Conservation (phyloP, 768 basidiomycete genomes). For the Ephemerocybe angulata region DNA sequence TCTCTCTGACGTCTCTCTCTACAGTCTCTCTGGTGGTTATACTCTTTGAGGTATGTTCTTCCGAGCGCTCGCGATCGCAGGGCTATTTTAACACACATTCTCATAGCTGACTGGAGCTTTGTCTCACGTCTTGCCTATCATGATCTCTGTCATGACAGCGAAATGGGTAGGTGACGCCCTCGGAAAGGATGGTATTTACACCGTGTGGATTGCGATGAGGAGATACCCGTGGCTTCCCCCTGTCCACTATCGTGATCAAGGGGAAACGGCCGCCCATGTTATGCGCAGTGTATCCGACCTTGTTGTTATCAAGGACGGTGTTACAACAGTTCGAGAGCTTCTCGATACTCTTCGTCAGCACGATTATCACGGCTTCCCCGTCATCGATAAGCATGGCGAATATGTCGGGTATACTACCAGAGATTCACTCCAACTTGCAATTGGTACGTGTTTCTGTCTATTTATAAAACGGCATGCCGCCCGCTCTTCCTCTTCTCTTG, state of each 20-base stretch:
- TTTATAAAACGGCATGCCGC: background rate
- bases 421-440: constrained; percentile 41
- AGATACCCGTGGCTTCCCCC: constrained; percentile 70
- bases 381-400: constrained; percentile 43
- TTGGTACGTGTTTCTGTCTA: constrained; percentile 29
- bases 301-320: constrained; percentile 49
- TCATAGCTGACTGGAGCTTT: constrained; percentile 69
- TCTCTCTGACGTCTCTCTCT: background rate
- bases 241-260: constrained; percentile 60
- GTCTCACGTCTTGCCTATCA: constrained; percentile 78
- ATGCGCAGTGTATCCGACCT: constrained; percentile 55
- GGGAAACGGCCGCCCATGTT: constrained; percentile 55
- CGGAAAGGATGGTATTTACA: constrained; percentile 65
- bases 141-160: constrained; percentile 73
- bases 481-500: constrained; percentile 1
- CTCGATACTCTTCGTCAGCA: constrained; percentile 43
- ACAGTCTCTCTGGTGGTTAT: constrained; percentile 77
- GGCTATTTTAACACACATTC: background rate
- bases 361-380: constrained; percentile 62
- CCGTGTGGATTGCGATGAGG: constrained; percentile 69
- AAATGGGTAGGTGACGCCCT: constrained; percentile 77
- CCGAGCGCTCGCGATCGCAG: background rate
- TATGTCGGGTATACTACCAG: constrained; percentile 62
- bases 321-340: constrained; percentile 47
- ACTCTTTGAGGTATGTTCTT: constrained; percentile 55